Conservation (phyloP, 768 basidiomycete genomes). For the Leucocoprinus leucothites region DNA sequence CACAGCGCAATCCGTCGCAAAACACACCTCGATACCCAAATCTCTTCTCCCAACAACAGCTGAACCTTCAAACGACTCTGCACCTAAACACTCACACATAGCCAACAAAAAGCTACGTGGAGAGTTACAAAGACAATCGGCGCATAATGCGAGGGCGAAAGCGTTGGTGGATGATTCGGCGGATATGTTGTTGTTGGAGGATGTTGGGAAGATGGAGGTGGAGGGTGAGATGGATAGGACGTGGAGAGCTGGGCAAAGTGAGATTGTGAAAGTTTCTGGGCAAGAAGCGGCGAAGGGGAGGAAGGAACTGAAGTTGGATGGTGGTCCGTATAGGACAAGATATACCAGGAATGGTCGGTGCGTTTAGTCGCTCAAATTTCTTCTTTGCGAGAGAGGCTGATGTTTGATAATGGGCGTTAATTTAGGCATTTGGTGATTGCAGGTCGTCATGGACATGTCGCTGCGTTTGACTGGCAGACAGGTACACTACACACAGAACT, state of each 20-base stretch:
- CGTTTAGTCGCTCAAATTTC: constrained; percentile 4
- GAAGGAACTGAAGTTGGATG: constrained; percentile 78
- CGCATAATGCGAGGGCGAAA: constrained; percentile 60
- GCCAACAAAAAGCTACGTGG: constrained; percentile 74
- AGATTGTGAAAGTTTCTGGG: constrained; percentile 64
- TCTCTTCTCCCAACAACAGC: constrained; percentile 55
- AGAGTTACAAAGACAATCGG: constrained; percentile 59
- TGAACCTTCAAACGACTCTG: constrained; percentile 26
- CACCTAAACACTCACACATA: constrained; percentile 56
- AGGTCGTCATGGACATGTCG: constrained; percentile 80
- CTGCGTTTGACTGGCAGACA: constrained; percentile 92
- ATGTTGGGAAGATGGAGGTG: constrained; percentile 68
- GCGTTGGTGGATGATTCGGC: constrained; percentile 60
- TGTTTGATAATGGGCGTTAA: neutral
- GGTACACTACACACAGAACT: constrained; percentile 85
- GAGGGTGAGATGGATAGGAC: constrained; percentile 85
- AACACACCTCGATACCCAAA: constrained; percentile 60
- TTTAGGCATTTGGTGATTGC: constrained; percentile 82
- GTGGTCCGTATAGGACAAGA: constrained; percentile 79
- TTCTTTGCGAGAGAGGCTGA: neutral
- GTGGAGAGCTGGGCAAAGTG: constrained; percentile 83
- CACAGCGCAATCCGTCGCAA: constrained; percentile 20
- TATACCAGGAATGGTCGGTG: constrained; percentile 92
- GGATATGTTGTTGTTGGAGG: constrained; percentile 65
- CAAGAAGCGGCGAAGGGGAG: constrained; percentile 74